Conservation (phyloP, 768 basidiomycete genomes). For the Rhizopogon roseolus region DNA sequence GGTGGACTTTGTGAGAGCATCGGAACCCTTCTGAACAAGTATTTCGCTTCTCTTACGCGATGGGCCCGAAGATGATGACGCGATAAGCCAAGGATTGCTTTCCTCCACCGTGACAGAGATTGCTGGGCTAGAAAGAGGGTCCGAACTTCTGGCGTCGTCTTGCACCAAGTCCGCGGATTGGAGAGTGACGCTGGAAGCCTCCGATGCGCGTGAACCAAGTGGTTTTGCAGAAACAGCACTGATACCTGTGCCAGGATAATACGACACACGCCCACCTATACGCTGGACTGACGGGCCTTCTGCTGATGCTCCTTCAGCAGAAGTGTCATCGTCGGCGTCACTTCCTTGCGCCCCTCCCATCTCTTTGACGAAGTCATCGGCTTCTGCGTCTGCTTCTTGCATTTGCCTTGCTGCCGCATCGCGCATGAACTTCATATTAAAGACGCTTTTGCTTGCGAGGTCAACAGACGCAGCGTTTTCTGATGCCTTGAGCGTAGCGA, state of each 20-base stretch:
- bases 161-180: constrained; percentile 52
- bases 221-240: constrained; percentile 9
- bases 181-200: constrained; percentile 66
- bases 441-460: constrained; percentile 60
- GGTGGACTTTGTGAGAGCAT: constrained; percentile 57
- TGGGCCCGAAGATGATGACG: constrained; percentile 35
- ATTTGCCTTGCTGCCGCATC: constrained; percentile 75
- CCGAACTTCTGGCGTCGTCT: constrained; percentile 16
- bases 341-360: constrained; percentile 42
- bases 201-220: constrained; percentile 35
- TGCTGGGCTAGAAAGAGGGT: constrained; percentile 9
- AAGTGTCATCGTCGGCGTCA: constrained; percentile 25
- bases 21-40: constrained; percentile 63
- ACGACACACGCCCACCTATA: constrained; percentile 63
- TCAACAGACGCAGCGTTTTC: constrained; percentile 22
- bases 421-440: constrained; percentile 99
- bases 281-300: constrained; percentile 41
- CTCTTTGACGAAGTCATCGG: constrained; percentile 70
- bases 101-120: constrained; percentile 11
- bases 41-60: constrained; percentile 73
- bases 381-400: constrained; percentile 50
- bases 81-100: constrained; percentile 80
- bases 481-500: constrained; percentile 44
- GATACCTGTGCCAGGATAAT: constrained; percentile 44
- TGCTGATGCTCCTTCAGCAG: constrained; percentile 24